Evolutionary conservation across 2,329 filamentous ascomycete genomes (phyloP), one percentile per base, ranked within the genome.

Genomic region (Immersiporthe knoxdaviesiana): DNA sequence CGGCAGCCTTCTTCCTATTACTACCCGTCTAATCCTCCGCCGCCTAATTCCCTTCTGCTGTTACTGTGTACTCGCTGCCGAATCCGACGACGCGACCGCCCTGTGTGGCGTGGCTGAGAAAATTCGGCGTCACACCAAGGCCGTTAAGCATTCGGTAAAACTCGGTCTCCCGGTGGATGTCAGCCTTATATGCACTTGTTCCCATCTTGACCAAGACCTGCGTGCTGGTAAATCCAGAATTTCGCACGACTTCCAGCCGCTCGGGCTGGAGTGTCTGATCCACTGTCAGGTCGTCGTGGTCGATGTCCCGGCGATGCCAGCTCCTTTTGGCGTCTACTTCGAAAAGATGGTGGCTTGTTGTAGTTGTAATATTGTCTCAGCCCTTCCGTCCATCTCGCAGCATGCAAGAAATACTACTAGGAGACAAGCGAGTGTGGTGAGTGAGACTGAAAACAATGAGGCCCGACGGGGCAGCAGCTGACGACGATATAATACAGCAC

Each of bases 171-270:
- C 35, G 67, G 8, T 67, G 32, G 7, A 73, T 60, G 2, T 54
- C 50, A 18, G 44, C n/a, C 21, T 56, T n/a, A 5, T 66, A 21
- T 14, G 14, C 11, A 16, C 54, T 35, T 47, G 44, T 21, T 30
- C 68, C 70, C 56, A 69, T 61, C 41, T 73, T 73, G 60, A 69
- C 39, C 18, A 73, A 18, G 41, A 71, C 65, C 0, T 66, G 39
- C 18, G 14, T 3, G 16, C 24, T 6, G 37, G 47, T 68, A 39
- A 73, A 69, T 30, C 64, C 66, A 0, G 66, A 30, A 16, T 73
- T 71, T 2, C 27, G 65, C 14, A 69, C 66, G 18, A 73, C 35
- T 18, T 69, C 66, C 30, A 73, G 47, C 18, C 72, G 69, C 3
- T 63, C 70, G 3, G 62, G 65, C 62, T 73, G 72, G 7, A 72